phyloP scores from a whole-genome alignment of 805 yeast species.

The Saccharomycopsis fibuligera region DNA sequence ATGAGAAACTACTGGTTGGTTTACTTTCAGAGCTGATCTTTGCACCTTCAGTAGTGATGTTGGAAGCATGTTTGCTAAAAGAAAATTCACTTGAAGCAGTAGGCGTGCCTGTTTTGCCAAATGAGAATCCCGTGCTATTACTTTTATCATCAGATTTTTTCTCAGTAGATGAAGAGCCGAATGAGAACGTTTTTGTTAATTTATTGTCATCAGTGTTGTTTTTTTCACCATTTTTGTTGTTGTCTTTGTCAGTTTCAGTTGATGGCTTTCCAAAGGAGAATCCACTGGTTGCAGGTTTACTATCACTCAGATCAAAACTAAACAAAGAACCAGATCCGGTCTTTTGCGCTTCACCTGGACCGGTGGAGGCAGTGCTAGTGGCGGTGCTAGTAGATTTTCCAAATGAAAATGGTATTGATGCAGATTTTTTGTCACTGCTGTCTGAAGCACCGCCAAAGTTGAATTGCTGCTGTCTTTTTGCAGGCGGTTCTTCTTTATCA shows the following conservation, averaged over 20 bases:
- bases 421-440: constrained; percentile 17
- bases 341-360: too few relatives aligned
- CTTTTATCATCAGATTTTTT: constrained; percentile 16
- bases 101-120: constrained; percentile 16
- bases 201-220: not conserved
- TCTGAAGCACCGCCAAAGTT: too few relatives aligned
- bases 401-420: constrained; percentile 24
- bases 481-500: too few relatives aligned
- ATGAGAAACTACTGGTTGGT: constrained; percentile 13
- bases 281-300: constrained; percentile 9
- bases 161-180: constrained; percentile 20
- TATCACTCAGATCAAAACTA: not conserved
- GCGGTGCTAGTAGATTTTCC: too few relatives aligned
- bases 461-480: too few relatives aligned
- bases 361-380: too few relatives aligned
- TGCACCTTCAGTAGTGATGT: constrained; percentile 19
- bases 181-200: constrained; percentile 19
- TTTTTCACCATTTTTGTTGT: not conserved
- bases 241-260: constrained; percentile 15
- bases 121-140: constrained; percentile 13
- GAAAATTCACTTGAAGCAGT: constrained; percentile 19
- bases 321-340: too few relatives aligned
- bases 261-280: constrained; percentile 15
- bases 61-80: constrained; percentile 11
- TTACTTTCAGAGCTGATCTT: constrained; percentile 12